Evolutionary conservation across 345 rosid species (phyloP), one percentile per base, ranked within the genome.

Genomic region (Erodium maritimum): DNA sequence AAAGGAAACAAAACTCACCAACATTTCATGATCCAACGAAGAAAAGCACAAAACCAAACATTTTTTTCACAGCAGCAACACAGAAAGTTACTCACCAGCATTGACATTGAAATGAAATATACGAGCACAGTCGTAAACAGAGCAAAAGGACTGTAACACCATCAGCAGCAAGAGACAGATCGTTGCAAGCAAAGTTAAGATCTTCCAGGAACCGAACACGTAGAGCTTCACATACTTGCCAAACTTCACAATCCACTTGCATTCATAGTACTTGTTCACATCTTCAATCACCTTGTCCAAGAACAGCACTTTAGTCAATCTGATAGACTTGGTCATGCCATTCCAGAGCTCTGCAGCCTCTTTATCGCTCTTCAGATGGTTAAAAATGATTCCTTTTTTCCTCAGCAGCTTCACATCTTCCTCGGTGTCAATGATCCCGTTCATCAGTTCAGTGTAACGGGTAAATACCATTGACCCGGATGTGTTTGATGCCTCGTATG

Each of bases 331-430:
- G 62, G 69, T 91, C 95, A 88, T 83, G 62, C 91, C 96, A 60
- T 88, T 91, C 87, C 93, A 84, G 61, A 91, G 52, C 7, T 75
- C 70, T 0, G 95, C 90, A 23, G 66, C 95, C 66, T 88, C 95
- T 53, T 55, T 22, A 22, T 90, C 94, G 19, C 82, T 85, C 73
- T 84, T 91, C 65, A 91, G 56, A 11, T 67, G 69, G 71, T 79
- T 88, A 75, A 75, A 17, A 5, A 86, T 61, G 21, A 88, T 78
- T 17, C 93, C 90, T 57, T 66, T 69, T 64, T 81, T 83, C 59
- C 95, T 86, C 5, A 91, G 85, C 45, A 84, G 23, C 64, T 71
- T 79, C 64, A 77, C 84, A 52, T 91, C 96, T 58, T 80, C 95
- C 13, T 59, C 81, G 0, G 76, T 77, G 51, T 88, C 87, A 2